Evolutionary conservation across 139 green algal species (phyloP), one percentile per base, ranked within the genome.

Genomic region (Zygnema cylindricum): DNA sequence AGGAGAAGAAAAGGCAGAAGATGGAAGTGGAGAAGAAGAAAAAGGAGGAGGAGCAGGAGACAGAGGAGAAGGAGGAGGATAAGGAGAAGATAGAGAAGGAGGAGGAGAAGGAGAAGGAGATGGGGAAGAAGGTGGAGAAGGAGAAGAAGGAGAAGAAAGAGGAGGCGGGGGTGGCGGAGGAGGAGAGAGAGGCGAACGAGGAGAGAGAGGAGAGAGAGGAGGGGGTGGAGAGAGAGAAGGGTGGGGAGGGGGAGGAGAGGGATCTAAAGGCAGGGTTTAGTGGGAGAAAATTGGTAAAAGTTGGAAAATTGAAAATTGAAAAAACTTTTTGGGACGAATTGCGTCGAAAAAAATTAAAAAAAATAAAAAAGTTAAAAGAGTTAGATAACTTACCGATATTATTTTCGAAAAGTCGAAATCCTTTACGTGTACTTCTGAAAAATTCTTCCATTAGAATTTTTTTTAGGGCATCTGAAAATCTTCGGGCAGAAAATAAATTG

Each of bases 161-260:
- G 76, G 30, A 35, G 25, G 30, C 30, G 30, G 57, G 30, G 25
- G 57, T 73, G 57, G 30, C 25, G 25, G 57, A 73, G 57, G 76
- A 75, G 7, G 76, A 83, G 25, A 25, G 76, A 11, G 76, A 71
- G 76, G 76, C n/a, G 76, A 41, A 78, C n/a, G 16, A 82, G 23
- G 1, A 23, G 76, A 32, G 1, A n/a, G 23, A 30, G 76, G 76
- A 1, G 55, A 2, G n/a, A 0, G 76, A 83, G 57, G n/a, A n/a
- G n/a, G n/a, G n/a, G n/a, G n/a, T n/a, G n/a, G n/a, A n/a, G n/a
- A n/a, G n/a, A n/a, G n/a, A n/a, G n/a, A 73, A 73, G 57, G 57
- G 57, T 30, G 57, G 57, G 57, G 57, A 30, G 30, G 30, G 57
- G 30, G 30, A 25, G 30, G 57, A 30, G 57, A 30, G 57, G 30